Percentiles rank a stretch among this genome's conserved stretches.
Conservation (phyloP, 1,139 yeast genomes). For the Debaryomyces subglobosus region DNA sequence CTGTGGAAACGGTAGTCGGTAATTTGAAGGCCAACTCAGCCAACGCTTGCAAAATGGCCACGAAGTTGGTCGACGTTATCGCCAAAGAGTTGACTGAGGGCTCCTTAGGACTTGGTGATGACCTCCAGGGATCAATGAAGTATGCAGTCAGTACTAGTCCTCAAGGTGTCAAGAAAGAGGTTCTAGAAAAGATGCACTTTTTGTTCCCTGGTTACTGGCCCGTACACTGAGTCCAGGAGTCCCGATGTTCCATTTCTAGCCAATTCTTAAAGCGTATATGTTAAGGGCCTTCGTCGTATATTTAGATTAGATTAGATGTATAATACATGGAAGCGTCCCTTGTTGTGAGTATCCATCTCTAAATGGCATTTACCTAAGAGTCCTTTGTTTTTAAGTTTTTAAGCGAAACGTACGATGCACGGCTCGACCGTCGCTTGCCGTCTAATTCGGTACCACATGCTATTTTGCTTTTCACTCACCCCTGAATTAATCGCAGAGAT, state of each 20-base stretch:
- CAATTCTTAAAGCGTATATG: too few species aligned
- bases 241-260: neutral
- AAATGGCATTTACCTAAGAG: neutral
- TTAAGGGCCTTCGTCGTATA: neutral
- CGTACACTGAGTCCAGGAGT: constrained; percentile 14
- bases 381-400: neutral
- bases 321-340: neutral
- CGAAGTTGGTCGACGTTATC: constrained; percentile 64
- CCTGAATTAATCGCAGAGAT: neutral
- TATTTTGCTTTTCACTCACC: neutral
- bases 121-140: constrained; percentile 76
- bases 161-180: constrained; percentile 71
- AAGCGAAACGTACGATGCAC: neutral
- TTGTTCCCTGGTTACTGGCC: constrained; percentile 95
- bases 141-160: constrained; percentile 79
- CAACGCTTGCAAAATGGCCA: constrained; percentile 81
- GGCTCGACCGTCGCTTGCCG: neutral
- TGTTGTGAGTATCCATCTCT: neutral
- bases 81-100: constrained; percentile 64
- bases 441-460: neutral
- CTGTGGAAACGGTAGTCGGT: constrained; percentile 94
- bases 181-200: constrained; percentile 78
- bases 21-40: constrained; percentile 85
- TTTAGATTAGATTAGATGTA: neutral
- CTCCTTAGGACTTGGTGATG: constrained; percentile 58